A percentile compares a stretch with the other conserved stretches of the same genome.
These are phyloP conservation scores for Agarophyton chilense DNA, from an alignment of 23 red algal genomes.

Conservation along the genomic window DNA sequence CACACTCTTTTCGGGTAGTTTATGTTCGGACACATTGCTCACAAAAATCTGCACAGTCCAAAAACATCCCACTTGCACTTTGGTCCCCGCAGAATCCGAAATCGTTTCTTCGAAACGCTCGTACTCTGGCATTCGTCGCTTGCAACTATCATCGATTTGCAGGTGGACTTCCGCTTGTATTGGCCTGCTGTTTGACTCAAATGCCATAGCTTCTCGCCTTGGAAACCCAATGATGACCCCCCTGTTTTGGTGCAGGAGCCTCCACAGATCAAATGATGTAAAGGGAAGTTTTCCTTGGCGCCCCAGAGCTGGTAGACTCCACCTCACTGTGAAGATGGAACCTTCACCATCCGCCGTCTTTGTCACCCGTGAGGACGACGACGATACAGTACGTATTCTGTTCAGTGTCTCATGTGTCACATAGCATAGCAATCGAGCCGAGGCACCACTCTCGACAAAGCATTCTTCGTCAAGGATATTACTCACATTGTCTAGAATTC, in stretches of 20 bases:
- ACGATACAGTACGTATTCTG: neutral
- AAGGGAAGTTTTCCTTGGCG: slow-evolving; percentile 29
- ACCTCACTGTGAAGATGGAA: slow-evolving; percentile 18
- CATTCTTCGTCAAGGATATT: slow-evolving; percentile 23
- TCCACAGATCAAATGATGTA: neutral
- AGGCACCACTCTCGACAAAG: slow-evolving; percentile 55
- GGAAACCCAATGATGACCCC: neutral
- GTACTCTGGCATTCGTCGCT: neutral
- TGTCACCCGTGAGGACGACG: neutral
- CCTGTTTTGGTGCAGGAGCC: neutral
- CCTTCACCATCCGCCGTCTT: neutral
- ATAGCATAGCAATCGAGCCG: slow-evolving; percentile 40
- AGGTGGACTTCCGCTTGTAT: neutral
- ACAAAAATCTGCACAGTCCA: neutral
- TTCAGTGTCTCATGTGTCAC: slow-evolving; percentile 6
- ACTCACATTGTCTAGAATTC: neutral
- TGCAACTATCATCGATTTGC: neutral
- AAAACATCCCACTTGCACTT: slow-evolving; percentile 35
- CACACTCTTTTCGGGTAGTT: neutral
- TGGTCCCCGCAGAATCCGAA: neutral
- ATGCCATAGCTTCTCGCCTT: neutral
- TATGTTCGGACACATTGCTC: neutral
- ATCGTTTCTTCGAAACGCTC: neutral
- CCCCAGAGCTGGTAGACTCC: slow-evolving; percentile 51
- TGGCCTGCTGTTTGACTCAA: neutral